A percentile compares a stretch with the other conserved stretches of the same genome.
Conservation (phyloP, 768 basidiomycete species). For the Termitomyces titanicus region DNA sequence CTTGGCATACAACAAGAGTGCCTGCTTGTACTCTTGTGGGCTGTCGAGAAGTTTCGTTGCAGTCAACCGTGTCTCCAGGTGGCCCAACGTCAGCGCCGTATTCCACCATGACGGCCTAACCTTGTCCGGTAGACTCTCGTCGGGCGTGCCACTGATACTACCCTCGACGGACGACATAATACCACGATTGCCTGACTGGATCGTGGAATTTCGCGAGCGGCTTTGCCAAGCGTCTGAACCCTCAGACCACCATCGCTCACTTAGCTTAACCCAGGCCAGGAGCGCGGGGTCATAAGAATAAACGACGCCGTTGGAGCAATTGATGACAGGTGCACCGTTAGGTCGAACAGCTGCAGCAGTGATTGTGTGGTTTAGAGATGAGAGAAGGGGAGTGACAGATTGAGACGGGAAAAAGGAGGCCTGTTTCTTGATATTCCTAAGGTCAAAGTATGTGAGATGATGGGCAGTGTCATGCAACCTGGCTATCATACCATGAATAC, state of each 20-base stretch:
- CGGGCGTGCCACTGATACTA: constrained; percentile 34
- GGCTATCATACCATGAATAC: constrained; percentile 62
- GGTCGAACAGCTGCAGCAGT: constrained; percentile 64
- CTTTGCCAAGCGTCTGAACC: constrained; percentile 84
- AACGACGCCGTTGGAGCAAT: constrained; percentile 72
- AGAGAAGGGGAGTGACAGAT: constrained; percentile 58
- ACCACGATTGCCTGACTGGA: constrained; percentile 39
- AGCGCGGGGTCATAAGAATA: constrained; percentile 77
- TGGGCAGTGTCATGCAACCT: background rate
- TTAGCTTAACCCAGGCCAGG: constrained; percentile 68
- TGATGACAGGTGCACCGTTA: constrained; percentile 77
- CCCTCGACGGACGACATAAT: constrained; percentile 53
- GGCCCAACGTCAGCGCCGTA: constrained; percentile 79
- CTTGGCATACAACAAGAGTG: constrained; percentile 73
- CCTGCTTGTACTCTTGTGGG: constrained; percentile 79
- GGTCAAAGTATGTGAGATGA: constrained; percentile 1
- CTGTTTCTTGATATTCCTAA: constrained; percentile 75
- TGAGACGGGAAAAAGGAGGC: constrained; percentile 61
- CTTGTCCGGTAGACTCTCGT: constrained; percentile 35
- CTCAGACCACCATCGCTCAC: constrained; percentile 81
- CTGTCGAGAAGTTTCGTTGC: constrained; percentile 76
- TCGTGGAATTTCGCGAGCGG: constrained; percentile 46
- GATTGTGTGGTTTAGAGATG: constrained; percentile 58
- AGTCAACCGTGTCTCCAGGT: constrained; percentile 81
- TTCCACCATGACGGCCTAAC: constrained; percentile 76